Base-by-base conservation (phyloP, 768 basidiomycete genomes). In the Coprinellus micaceus region DNA sequence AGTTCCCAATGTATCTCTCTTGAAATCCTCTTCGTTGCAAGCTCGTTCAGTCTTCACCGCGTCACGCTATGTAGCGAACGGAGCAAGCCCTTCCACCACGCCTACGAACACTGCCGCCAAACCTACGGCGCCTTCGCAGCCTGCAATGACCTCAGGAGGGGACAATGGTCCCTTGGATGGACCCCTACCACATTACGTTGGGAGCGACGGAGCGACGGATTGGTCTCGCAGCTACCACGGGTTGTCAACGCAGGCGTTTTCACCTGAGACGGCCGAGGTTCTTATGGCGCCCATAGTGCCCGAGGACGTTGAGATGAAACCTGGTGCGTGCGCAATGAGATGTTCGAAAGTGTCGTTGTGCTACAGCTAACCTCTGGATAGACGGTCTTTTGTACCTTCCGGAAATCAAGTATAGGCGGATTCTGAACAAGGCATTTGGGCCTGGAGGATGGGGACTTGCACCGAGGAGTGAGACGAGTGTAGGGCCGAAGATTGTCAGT, bases 371-470 rank as follows among this genome's bases (percentile, higher is more conserved):
- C 19, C 54, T 33, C 41, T 10, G 21, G 5, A 7, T 56, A 96
- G 96, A 98, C 62, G 96, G 96, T 4, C 77, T 98, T 40, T 73
- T 97, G 11, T 98, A 98, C 71, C 84, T 98, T 6, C 96, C 96
- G 19, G 96, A 98, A 71, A 98, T 98, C 65, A 96, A 97, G 67
- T 98, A 98, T 66, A 82, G 96, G 17, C 83, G 96, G 22, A 85
- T 92, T 30, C 72, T 98, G 46, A 98, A 98, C 75, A 85, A 80
- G 62, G 94, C 96, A 0, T 98, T 98, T 64, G 94, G 96, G 11
- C 96, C 96, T 19, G 96, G 96, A 6, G 94, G 88, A 4, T 98
- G 96, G 96, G 96, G 96, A 11, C 82, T 98, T 44, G 96, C 95
- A 12, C 96, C 96, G 1, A 81, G 96, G 13, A 86, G 89, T 44